A percentile compares a stretch with the other conserved stretches of the same genome.
phyloP scores from a whole-genome alignment of 345 rosid genomes.

The Syzygium jambos region DNA sequence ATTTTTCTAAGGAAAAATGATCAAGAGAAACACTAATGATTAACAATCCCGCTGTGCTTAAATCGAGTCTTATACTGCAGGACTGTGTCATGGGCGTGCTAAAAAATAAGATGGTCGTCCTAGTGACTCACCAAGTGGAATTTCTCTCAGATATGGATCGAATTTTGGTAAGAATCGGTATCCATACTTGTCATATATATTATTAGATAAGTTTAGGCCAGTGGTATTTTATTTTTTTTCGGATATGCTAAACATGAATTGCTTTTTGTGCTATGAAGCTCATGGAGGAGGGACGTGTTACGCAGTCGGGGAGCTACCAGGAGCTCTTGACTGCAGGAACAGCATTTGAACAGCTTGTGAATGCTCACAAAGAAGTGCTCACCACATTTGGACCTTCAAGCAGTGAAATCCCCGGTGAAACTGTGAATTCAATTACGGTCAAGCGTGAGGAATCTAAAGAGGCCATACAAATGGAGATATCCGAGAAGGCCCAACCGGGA shows the following conservation, averaged over 20 bases:
- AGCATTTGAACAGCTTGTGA: constrained; percentile 62
- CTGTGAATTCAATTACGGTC: constrained; percentile 1
- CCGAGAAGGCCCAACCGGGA: constrained; percentile 15
- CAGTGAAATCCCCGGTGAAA: constrained; percentile 13
- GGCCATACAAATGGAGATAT: constrained; percentile 17
- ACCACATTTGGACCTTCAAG: constrained; percentile 28
- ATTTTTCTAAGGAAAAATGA: background rate
- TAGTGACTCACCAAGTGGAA: constrained; percentile 87
- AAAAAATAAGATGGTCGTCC: constrained; percentile 47
- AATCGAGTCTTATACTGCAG: constrained; percentile 23
- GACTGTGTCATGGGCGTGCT: constrained; percentile 60
- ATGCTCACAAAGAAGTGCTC: constrained; percentile 58
- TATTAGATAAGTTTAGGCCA: background rate
- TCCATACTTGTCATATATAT: background rate
- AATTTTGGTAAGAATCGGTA: constrained; percentile 36
- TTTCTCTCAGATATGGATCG: constrained; percentile 58
- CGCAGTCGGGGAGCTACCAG: constrained; percentile 50
- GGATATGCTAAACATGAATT: background rate
- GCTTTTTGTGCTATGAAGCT: constrained; percentile 21
- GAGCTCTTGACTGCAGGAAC: constrained; percentile 48
- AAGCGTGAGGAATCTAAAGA: constrained; percentile 6
- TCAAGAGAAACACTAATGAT: background rate
- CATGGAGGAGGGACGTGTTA: constrained; percentile 54
- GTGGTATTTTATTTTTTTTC: background rate
- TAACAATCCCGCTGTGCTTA: background rate